Evolutionary conservation across 441 rosid genomes (phyloP).

Genomic region (Pelargonium cotyledonis): DNA sequence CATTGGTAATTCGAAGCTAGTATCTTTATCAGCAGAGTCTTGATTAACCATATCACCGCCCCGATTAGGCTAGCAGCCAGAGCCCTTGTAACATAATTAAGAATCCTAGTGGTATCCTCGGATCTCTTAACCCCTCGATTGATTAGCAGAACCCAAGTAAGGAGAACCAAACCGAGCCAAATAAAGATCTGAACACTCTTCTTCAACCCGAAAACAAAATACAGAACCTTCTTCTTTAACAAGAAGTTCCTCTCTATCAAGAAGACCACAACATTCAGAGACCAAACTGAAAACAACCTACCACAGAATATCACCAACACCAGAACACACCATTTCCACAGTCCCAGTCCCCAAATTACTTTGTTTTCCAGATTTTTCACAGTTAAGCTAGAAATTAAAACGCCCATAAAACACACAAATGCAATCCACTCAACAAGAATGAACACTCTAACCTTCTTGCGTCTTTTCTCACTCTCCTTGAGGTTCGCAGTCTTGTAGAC

Average conservation of each 20-base stretch:
- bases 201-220: conserved; percentile 47
- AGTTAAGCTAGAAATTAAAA: conserved; percentile 22
- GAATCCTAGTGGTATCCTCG: conserved; percentile 33
- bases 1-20: conserved; percentile 85
- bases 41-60: conserved; percentile 55
- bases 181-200: conserved; percentile 36
- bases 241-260: conserved; percentile 44
- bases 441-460: conserved; percentile 7
- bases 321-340: conserved; percentile 57
- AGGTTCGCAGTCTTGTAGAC: conserved; percentile 53
- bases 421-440: conserved; percentile 21
- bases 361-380: conserved; percentile 9
- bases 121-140: conserved; percentile 36
- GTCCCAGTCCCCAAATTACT: conserved; percentile 34
- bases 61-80: conserved; percentile 53
- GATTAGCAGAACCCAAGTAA: conserved; percentile 59
- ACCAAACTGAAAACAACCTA: conserved; percentile 42
- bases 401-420: conserved; percentile 17
- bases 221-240: conserved; percentile 51
- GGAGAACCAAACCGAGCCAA: conserved; percentile 59
- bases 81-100: conserved; percentile 53
- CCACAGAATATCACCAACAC: conserved; percentile 45
- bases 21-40: conserved; percentile 61
- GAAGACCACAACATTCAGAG: conserved; percentile 36
- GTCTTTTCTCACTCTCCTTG: conserved; percentile 33